phyloP scores from a whole-genome alignment of 192 early-diverging fungal species.

The Podila horticola region DNA sequence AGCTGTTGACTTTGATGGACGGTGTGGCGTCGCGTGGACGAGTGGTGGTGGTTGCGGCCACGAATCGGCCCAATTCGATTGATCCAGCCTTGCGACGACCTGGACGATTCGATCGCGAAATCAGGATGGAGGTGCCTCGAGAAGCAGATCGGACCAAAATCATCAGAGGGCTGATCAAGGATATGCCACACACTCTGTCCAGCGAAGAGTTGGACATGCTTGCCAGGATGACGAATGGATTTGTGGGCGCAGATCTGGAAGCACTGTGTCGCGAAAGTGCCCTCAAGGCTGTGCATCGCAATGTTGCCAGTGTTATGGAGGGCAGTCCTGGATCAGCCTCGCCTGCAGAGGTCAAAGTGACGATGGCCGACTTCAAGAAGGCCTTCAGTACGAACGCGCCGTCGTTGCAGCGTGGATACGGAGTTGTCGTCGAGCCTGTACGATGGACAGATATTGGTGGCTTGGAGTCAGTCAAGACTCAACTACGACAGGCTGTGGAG shows the following conservation, averaged over 20 bases:
- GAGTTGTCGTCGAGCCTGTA: conserved; percentile 67
- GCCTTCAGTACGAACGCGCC: conserved; percentile 73
- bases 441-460: conserved; percentile 93
- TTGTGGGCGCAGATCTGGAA: conserved; percentile 93
- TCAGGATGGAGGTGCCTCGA: conserved; percentile 81
- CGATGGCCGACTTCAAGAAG: conserved; percentile 68
- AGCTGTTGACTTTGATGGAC: conserved; percentile 92
- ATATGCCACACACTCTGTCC: conserved; percentile 56
- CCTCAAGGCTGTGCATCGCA: conserved; percentile 58
- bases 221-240: conserved; percentile 84
- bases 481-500: conserved; percentile 85
- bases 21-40: conserved; percentile 71
- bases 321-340: not conserved
- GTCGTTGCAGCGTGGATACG: conserved; percentile 76
- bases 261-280: conserved; percentile 88
- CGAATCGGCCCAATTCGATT: conserved; percentile 87
- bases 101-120: conserved; percentile 89
- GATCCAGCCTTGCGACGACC: conserved; percentile 86
- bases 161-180: conserved; percentile 64
- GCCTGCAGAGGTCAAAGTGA: conserved; percentile 38
- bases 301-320: conserved; percentile 17
- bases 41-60: conserved; percentile 86
- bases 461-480: conserved; percentile 80
- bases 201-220: conserved; percentile 40
- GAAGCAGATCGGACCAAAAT: conserved; percentile 70